Percentiles rank a stretch among this genome's conserved stretches.
These are phyloP conservation scores for Monosporozyma siamensis DNA, from an alignment of 805 yeast genomes.

Conservation along the genomic window DNA sequence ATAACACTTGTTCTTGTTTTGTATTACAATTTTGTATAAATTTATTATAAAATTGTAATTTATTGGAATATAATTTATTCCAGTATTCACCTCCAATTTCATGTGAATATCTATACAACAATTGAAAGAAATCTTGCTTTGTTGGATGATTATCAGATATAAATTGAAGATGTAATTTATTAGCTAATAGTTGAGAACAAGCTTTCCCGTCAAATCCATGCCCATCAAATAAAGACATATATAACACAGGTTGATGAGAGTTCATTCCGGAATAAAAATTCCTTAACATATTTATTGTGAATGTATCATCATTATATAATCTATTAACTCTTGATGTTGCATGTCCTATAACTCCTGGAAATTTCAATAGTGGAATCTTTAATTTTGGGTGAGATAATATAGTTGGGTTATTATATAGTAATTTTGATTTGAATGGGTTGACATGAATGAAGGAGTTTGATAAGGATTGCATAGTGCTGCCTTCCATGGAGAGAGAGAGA, in stretches of 20 bases:
- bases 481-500: not conserved
- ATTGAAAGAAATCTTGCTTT: constrained; percentile 31
- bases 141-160: constrained; percentile 34
- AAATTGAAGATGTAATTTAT: constrained; percentile 43
- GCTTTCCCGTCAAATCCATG: constrained; percentile 69
- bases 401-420: not conserved
- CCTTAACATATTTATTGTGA: constrained; percentile 52
- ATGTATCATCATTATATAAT: constrained; percentile 71
- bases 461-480: not conserved
- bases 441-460: not conserved
- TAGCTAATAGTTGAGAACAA: constrained; percentile 53
- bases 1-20: constrained; percentile 28
- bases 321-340: constrained; percentile 67
- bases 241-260: constrained; percentile 40
- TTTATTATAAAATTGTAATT: constrained; percentile 28
- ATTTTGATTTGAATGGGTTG: not conserved
- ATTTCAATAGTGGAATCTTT: constrained; percentile 15
- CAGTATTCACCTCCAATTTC: constrained; percentile 75
- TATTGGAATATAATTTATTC: constrained; percentile 58
- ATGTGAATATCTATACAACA: constrained; percentile 46
- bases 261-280: constrained; percentile 9
- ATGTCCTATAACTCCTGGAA: constrained; percentile 55
- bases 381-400: not conserved
- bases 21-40: constrained; percentile 29
- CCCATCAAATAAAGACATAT: constrained; percentile 80